phyloP scores from a whole-genome alignment of 768 basidiomycete genomes.

The Boletus eberwhitei region DNA sequence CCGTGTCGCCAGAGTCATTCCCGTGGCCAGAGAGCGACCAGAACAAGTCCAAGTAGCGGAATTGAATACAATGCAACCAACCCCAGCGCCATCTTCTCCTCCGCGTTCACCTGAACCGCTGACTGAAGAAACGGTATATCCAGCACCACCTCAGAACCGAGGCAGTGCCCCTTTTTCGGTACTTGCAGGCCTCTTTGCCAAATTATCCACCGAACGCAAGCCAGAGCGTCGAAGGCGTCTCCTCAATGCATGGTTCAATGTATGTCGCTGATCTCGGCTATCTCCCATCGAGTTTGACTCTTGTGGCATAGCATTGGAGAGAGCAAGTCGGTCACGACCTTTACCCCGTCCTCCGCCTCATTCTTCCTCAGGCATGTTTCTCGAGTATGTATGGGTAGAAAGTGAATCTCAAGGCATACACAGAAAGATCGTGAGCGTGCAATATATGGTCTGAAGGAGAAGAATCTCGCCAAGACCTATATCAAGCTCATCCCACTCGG shows the following conservation, averaged over 20 bases:
- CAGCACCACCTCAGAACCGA: slow-evolving; percentile 59
- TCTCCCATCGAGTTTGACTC: slow-evolving; percentile 6
- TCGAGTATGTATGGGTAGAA: background rate
- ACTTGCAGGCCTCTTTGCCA: slow-evolving; percentile 70
- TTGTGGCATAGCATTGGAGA: slow-evolving; percentile 69
- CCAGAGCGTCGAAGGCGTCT: slow-evolving; percentile 69
- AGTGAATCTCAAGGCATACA: background rate
- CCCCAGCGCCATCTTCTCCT: slow-evolving; percentile 62
- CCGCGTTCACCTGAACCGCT: slow-evolving; percentile 41
- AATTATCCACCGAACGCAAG: slow-evolving; percentile 67
- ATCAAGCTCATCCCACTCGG: slow-evolving; percentile 87
- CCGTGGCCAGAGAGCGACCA: background rate
- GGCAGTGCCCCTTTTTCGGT: slow-evolving; percentile 70
- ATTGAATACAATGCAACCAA: slow-evolving; percentile 52
- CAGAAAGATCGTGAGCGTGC: slow-evolving; percentile 94
- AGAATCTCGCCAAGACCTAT: slow-evolving; percentile 88
- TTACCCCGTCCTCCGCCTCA: slow-evolving; percentile 83
- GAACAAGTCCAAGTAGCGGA: background rate
- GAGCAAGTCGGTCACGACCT: slow-evolving; percentile 81
- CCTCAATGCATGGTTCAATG: slow-evolving; percentile 77
- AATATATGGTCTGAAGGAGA: slow-evolving; percentile 93
- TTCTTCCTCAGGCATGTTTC: slow-evolving; percentile 77
- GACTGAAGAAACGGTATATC: slow-evolving; percentile 36
- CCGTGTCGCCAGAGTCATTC: background rate
- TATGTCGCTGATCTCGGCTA: slow-evolving; percentile 36